These are phyloP conservation scores for Fusarium sp. DNA, from an alignment of 2,329 filamentous ascomycete genomes.

Conservation along the genomic window DNA sequence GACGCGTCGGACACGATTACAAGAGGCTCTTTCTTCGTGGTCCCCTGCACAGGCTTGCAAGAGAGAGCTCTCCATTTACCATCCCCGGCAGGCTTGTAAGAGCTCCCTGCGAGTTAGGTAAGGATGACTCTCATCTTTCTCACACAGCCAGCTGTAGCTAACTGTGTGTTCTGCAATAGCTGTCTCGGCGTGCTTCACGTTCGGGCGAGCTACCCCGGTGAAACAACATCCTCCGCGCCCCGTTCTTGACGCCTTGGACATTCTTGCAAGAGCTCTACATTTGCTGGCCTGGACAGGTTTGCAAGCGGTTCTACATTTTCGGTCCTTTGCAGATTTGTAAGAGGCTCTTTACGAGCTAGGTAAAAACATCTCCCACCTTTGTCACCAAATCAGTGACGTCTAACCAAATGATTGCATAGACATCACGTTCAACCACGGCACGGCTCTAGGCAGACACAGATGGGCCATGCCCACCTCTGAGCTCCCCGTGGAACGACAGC, in stretches of 20 bases:
- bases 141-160: not conserved
- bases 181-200: not conserved
- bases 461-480: too few relatives aligned
- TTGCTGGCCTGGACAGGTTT: too few relatives aligned
- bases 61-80: not conserved
- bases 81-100: not conserved
- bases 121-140: not conserved
- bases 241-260: not conserved
- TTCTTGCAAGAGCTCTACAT: not conserved
- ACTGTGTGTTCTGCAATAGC: not conserved
- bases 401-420: too few relatives aligned
- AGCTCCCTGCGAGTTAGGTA: not conserved
- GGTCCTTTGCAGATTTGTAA: not conserved
- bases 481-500: too few relatives aligned
- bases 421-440: too few relatives aligned
- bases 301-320: too few relatives aligned
- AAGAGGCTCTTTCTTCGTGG: not conserved
- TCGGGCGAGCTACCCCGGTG: not conserved
- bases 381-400: too few relatives aligned
- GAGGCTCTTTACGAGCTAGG: not conserved
- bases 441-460: too few relatives aligned
- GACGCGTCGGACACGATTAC: not conserved
- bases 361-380: not conserved
- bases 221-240: not conserved
- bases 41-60: not conserved